phyloP scores from a whole-genome alignment of 768 basidiomycete species.

The Candolleomyces aberdarensis region DNA sequence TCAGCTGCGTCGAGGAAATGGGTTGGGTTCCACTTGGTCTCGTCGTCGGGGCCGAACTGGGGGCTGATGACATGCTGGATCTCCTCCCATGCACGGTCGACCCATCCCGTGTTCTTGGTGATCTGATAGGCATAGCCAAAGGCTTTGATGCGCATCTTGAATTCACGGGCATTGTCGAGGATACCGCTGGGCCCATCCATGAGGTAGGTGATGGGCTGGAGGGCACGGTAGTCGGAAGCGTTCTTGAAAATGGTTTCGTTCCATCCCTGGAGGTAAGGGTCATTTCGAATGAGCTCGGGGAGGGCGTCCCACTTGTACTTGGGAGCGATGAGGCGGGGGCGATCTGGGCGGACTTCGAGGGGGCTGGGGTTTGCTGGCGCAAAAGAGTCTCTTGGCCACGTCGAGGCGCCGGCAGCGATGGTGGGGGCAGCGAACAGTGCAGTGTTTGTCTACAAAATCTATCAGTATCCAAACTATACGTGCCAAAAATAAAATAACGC shows the following conservation, averaged over 20 bases:
- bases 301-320: constrained; percentile 88
- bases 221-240: constrained; percentile 67
- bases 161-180: constrained; percentile 82
- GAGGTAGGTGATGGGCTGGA: constrained; percentile 65
- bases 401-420: constrained; percentile 47
- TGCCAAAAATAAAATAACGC: background rate
- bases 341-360: constrained; percentile 64
- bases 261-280: constrained; percentile 87
- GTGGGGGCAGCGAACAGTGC: constrained; percentile 71
- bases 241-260: constrained; percentile 89
- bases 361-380: constrained; percentile 58
- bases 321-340: constrained; percentile 91
- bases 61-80: constrained; percentile 72
- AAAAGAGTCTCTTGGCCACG: constrained; percentile 84
- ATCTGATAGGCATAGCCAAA: constrained; percentile 88
- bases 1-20: constrained; percentile 97
- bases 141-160: constrained; percentile 91
- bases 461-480: constrained; percentile 6
- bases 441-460: constrained; percentile 57
- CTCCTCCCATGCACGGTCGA: constrained; percentile 81
- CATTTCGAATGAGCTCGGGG: constrained; percentile 67
- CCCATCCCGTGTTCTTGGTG: constrained; percentile 91
- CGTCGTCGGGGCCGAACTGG: constrained; percentile 67
- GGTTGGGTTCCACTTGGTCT: constrained; percentile 72
- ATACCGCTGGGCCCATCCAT: constrained; percentile 88